Conservation (phyloP, 2,329 filamentous ascomycete genomes). For the Trichoderma aggressivum region DNA sequence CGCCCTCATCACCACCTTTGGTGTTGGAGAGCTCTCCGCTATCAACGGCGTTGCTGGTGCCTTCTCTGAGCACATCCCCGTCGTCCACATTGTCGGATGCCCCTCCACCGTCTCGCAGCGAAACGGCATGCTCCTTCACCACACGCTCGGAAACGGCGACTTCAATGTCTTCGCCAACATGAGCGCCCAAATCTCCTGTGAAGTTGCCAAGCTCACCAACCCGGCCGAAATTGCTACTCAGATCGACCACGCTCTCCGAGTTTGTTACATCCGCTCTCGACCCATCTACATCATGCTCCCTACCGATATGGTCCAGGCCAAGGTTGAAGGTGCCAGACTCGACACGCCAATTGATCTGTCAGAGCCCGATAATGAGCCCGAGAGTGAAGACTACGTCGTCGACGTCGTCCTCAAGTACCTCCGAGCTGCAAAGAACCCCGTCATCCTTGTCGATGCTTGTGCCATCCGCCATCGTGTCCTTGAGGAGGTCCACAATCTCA, state of each 20-base stretch:
- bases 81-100: constrained; percentile 65
- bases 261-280: constrained; percentile 70
- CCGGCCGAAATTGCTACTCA: constrained; percentile 66
- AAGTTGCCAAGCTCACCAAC: constrained; percentile 67
- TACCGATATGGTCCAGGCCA: constrained; percentile 73
- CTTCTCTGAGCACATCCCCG: constrained; percentile 67
- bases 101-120: constrained; percentile 48
- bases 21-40: constrained; percentile 70
- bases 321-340: constrained; percentile 70
- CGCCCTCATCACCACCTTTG: constrained; percentile 72
- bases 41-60: constrained; percentile 72
- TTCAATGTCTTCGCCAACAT: constrained; percentile 82
- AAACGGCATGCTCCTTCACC: constrained; percentile 54
- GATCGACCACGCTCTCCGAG: constrained; percentile 72
- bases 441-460: constrained; percentile 81
- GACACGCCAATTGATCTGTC: constrained; percentile 66
- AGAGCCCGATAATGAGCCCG: constrained; percentile 62
- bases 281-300: constrained; percentile 84
- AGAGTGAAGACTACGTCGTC: constrained; percentile 78
- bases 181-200: constrained; percentile 67
- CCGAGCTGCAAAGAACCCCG: constrained; percentile 66
- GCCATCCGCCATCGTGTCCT: constrained; percentile 73
- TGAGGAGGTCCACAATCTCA: constrained; percentile 66
- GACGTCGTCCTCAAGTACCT: constrained; percentile 72
- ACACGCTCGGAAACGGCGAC: constrained; percentile 73